Evolutionary conservation across 179 eudicot species (phyloP).

Genomic region (Corrigiola litoralis): DNA sequence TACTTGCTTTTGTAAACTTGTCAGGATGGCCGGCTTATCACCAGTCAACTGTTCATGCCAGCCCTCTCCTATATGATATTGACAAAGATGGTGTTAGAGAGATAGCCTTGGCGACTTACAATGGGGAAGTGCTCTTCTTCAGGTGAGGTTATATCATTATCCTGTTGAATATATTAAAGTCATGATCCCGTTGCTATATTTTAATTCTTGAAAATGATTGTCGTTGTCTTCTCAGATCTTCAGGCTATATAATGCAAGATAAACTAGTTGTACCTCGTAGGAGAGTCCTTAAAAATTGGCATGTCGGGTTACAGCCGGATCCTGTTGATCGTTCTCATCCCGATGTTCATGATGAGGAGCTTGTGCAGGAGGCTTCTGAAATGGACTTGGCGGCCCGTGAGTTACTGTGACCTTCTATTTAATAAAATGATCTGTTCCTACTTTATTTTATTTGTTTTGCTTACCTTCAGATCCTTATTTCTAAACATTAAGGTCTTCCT

Average conservation of each 20-base stretch:
- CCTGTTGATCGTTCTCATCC: constrained; percentile 98
- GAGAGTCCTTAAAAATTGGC: constrained; percentile 80
- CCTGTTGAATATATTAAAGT: neutral
- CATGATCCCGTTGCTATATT: neutral
- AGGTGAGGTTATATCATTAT: constrained; percentile 39
- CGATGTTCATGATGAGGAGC: constrained; percentile 80
- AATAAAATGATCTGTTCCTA: constrained; percentile 1
- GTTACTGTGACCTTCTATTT: constrained; percentile 24
- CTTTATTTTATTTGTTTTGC: neutral
- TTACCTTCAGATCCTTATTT: neutral
- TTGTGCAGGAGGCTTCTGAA: constrained; percentile 65
- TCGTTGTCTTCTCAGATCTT: constrained; percentile 64
- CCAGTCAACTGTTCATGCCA: constrained; percentile 93
- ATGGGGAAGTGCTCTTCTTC: constrained; percentile 95
- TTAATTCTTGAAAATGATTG: neutral
- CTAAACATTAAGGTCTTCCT: neutral
- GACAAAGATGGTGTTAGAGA: constrained; percentile 99
- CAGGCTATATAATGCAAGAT: constrained; percentile 95
- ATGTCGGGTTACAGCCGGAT: constrained; percentile 66
- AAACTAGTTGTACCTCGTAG: constrained; percentile 85
- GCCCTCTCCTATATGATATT: constrained; percentile 92
- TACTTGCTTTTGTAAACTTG: constrained; percentile 20
- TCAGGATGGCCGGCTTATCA: constrained; percentile 99
- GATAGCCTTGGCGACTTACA: constrained; percentile 89
- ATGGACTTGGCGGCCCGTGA: constrained; percentile 49